Base-by-base conservation (phyloP, 2,329 filamentous ascomycete genomes). In the Phialophora chinensis region DNA sequence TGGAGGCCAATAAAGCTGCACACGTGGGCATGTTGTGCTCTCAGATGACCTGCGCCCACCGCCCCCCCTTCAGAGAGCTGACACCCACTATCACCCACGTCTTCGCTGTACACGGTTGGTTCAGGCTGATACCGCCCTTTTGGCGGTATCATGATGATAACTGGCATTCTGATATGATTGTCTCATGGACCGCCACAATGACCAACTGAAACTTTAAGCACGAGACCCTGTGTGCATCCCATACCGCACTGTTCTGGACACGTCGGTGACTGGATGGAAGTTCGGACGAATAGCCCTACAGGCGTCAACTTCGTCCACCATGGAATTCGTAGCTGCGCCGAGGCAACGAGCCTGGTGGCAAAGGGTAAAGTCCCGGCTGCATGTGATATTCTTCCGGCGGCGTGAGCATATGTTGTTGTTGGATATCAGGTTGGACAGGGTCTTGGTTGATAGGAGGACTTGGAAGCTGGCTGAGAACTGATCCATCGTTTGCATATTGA, bases 251-350 rank as follows among this genome's bases (percentile, higher is more conserved):
- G 25, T 29, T 61, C 20, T 23, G 31, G 14, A 20, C 20, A 25
- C 8, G 5, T 35, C 12, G 27, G 7, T 55, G 23, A 17, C 52
- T 33, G 10, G 33, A 55, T 33, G 27, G 49, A n/a, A 27, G 14
- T 20, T 25, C 29, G n/a, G 29, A n/a, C 17, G n/a, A 10, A 17
- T n/a, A 20, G 7, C 20, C 31, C 4, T 47, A 23, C 44, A 38
- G 44, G 35, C 31, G 23, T 67, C 56, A 63, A 27, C 47, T 62
- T 29, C 52, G 59, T 5, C 64, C 62, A 11, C 71, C 71, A 31
- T 59, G 68, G 42, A 72, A 72, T 31, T 72, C 66, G 54, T 72
- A 72, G 60, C 66, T 72, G 23, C 71, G 68, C 23, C 71, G 67
- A 42, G 69, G 69, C 35, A 72, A 33, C 27, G 71, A 67, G 5